Conservation (phyloP, 106 monocot species). For the Amphibolis antarctica region DNA sequence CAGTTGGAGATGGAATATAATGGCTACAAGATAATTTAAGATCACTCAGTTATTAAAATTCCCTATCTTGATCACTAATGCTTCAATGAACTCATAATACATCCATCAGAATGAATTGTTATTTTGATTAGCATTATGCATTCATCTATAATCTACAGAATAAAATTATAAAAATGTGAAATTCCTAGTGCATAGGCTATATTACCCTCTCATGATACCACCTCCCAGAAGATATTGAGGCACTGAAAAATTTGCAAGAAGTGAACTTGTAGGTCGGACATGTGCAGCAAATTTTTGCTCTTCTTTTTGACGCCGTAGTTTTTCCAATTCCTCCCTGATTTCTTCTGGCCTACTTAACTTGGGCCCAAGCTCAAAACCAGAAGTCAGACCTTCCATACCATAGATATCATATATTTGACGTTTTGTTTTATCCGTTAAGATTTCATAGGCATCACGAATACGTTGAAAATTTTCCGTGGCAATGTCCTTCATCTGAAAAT, state of each 20-base stretch:
- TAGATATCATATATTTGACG: slow-evolving; percentile 89
- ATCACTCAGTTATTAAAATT: too few species aligned
- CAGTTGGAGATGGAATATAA: too few species aligned
- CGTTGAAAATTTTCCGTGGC: slow-evolving; percentile 90
- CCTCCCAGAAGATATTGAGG: slow-evolving; percentile 68
- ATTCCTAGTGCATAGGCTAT: neutral
- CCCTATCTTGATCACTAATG: too few species aligned
- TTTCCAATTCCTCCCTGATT: slow-evolving; percentile 84
- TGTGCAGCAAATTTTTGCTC: slow-evolving; percentile 51
- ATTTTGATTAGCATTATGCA: neutral
- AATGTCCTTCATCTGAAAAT: slow-evolving; percentile 80
- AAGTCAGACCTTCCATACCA: slow-evolving; percentile 89
- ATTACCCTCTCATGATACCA: slow-evolving; percentile 73
- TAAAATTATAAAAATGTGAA: neutral
- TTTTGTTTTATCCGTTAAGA: slow-evolving; percentile 63
- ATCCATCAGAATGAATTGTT: too few species aligned
- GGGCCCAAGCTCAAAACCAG: slow-evolving; percentile 71
- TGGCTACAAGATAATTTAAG: too few species aligned
- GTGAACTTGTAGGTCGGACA: slow-evolving; percentile 42
- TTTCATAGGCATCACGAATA: slow-evolving; percentile 84
- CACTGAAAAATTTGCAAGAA: slow-evolving; percentile 63
- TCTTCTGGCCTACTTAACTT: slow-evolving; percentile 73
- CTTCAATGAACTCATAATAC: too few species aligned
- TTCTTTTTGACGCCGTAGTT: slow-evolving; percentile 45
- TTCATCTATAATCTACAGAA: neutral